Evolutionary conservation across 169 alveolate genomes (phyloP).

Genomic region (Eimeria tenella): DNA sequence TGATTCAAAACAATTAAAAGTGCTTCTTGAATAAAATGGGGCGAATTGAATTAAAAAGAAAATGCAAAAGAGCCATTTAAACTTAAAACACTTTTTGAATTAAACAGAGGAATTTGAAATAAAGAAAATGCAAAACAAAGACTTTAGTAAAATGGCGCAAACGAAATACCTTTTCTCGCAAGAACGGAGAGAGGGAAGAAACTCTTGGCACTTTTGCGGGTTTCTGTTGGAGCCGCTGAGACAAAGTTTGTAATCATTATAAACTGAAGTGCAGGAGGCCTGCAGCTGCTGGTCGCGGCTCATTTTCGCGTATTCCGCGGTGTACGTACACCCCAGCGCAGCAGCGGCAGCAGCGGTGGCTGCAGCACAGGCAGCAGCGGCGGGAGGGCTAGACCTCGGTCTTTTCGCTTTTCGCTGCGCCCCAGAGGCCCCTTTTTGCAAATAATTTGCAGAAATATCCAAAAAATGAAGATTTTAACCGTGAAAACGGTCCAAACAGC

Average conservation of each 20-base stretch:
- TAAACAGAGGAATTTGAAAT: background rate
- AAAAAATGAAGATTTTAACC: too few relatives aligned
- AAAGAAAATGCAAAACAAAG: background rate
- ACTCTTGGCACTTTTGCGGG: slow-evolving; percentile 8
- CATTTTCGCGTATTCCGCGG: background rate
- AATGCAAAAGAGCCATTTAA: too few relatives aligned
- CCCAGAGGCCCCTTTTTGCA: too few relatives aligned
- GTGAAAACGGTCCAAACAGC: too few relatives aligned
- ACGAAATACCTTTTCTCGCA: slow-evolving; percentile 19
- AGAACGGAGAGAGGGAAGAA: background rate
- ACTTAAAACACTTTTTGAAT: too few relatives aligned
- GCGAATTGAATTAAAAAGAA: too few relatives aligned
- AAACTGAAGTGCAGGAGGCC: background rate
- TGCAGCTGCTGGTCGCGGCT: slow-evolving; percentile 24
- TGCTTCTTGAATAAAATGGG: too few relatives aligned
- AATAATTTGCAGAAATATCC: too few relatives aligned
- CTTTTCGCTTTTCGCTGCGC: too few relatives aligned
- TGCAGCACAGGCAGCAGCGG: background rate
- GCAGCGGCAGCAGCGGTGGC: background rate
- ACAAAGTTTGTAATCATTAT: slow-evolving; percentile 3
- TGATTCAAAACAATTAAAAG: too few relatives aligned
- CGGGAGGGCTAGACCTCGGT: background rate
- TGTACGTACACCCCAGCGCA: background rate
- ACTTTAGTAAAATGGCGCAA: background rate
- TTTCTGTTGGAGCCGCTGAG: background rate